A percentile compares a stretch with the other conserved stretches of the same genome.
Evolutionary conservation across 805 yeast species (phyloP).

Genomic region (Candida lessepsii): DNA sequence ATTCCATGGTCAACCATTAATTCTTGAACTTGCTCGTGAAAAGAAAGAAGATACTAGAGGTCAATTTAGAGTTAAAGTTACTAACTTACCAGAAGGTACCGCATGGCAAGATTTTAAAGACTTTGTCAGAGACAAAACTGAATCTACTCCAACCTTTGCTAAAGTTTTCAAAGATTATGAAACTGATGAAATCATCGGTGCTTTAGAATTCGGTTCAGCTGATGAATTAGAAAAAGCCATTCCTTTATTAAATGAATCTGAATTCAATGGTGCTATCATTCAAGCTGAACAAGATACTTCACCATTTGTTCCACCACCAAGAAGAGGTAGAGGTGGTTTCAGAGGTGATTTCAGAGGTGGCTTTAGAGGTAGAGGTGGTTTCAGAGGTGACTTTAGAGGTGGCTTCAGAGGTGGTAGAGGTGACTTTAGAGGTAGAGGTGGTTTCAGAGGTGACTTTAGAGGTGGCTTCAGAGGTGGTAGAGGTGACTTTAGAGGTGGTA

Average conservation of each 20-base stretch:
- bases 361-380: slow-evolving; percentile 32
- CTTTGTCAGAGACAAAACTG: slow-evolving; percentile 74
- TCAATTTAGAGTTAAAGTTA: slow-evolving; percentile 67
- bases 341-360: slow-evolving; percentile 42
- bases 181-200: slow-evolving; percentile 47
- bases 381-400: slow-evolving; percentile 39
- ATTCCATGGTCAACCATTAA: slow-evolving; percentile 50
- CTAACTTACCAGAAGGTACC: slow-evolving; percentile 70
- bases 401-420: slow-evolving; percentile 37
- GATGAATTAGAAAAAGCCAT: slow-evolving; percentile 78
- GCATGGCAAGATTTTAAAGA: slow-evolving; percentile 92
- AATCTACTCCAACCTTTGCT: slow-evolving; percentile 61
- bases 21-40: slow-evolving; percentile 54
- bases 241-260: slow-evolving; percentile 66
- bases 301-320: slow-evolving; percentile 54
- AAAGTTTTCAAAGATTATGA: slow-evolving; percentile 50
- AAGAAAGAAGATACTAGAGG: slow-evolving; percentile 64
- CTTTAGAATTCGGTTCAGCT: slow-evolving; percentile 57
- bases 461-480: slow-evolving; percentile 37
- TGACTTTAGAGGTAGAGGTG: slow-evolving; percentile 38
- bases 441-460: slow-evolving; percentile 32
- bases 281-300: slow-evolving; percentile 77
- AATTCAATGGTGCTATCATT: slow-evolving; percentile 67
- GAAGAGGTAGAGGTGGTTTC: slow-evolving; percentile 38
- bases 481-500: slow-evolving; percentile 35